These are phyloP conservation scores for Microbotryum violaceum DNA, from an alignment of 1,284 basidiomycete species.

Conservation along the genomic window DNA sequence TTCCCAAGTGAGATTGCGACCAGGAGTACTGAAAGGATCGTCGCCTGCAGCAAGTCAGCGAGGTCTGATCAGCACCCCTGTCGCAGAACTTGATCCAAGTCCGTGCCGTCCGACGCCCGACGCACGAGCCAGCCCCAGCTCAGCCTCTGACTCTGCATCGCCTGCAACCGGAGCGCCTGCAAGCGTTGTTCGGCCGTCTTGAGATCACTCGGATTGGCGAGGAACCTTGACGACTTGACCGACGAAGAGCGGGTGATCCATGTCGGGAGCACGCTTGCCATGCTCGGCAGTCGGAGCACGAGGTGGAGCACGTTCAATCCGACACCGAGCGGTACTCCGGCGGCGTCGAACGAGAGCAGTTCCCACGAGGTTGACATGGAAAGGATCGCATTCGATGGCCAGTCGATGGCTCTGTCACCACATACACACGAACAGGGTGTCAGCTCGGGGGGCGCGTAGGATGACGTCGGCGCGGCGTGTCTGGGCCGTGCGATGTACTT, in stretches of 20 bases:
- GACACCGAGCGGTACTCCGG: constrained; percentile 19
- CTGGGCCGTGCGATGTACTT: background rate
- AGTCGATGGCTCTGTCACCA: constrained; percentile 13
- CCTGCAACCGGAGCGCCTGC: constrained; percentile 12
- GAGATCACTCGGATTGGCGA: constrained; percentile 1
- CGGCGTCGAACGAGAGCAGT: constrained; percentile 20
- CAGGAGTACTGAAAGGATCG: constrained; percentile 49
- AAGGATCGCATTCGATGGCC: constrained; percentile 14
- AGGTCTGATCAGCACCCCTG: background rate
- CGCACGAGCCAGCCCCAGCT: background rate
- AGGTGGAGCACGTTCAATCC: constrained; percentile 19
- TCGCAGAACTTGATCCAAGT: background rate
- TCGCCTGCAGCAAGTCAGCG: constrained; percentile 47
- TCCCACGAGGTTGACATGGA: constrained; percentile 19
- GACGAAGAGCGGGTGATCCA: constrained; percentile 4
- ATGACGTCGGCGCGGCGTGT: background rate
- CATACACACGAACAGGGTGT: background rate
- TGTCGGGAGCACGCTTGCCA: constrained; percentile 21
- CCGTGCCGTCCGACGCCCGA: background rate
- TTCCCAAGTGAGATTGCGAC: constrained; percentile 36
- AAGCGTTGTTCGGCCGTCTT: constrained; percentile 24
- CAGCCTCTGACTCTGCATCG: background rate
- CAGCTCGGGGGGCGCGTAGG: background rate
- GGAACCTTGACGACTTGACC: background rate
- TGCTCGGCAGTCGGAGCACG: constrained; percentile 17